phyloP scores from a whole-genome alignment of 768 basidiomycete species.

The Lentinula boryana region DNA sequence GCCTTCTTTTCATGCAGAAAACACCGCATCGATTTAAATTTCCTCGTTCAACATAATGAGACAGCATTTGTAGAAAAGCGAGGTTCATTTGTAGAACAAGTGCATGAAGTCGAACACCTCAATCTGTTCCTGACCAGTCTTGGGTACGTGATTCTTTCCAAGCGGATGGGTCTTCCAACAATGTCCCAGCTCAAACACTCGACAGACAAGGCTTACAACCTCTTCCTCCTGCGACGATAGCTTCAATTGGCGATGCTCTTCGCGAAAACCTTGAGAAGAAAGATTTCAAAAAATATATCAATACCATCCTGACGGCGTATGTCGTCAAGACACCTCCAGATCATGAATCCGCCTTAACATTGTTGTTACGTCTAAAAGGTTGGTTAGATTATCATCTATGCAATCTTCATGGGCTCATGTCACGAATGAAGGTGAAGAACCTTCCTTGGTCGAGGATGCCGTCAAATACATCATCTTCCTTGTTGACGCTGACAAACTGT shows the following conservation, averaged over 20 bases:
- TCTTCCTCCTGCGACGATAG: conserved; percentile 42
- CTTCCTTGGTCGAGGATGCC: conserved; percentile 86
- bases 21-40: conserved; percentile 87
- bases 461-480: conserved; percentile 99
- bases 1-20: conserved; percentile 90
- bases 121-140: conserved; percentile 87
- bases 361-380: conserved; percentile 80
- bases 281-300: conserved; percentile 77
- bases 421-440: conserved; percentile 40
- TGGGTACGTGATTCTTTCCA: conserved; percentile 44
- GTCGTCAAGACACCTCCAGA: conserved; percentile 90
- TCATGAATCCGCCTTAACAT: conserved; percentile 74
- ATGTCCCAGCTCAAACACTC: not conserved
- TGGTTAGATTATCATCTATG: conserved; percentile 10
- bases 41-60: conserved; percentile 81
- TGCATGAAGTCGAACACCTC: conserved; percentile 86
- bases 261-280: conserved; percentile 63
- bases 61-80: conserved; percentile 58
- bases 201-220: conserved; percentile 54
- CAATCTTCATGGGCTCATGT: conserved; percentile 14
- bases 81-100: conserved; percentile 70
- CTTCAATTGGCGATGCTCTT: conserved; percentile 71
- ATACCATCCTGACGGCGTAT: conserved; percentile 87
- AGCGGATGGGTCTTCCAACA: too few relatives aligned
- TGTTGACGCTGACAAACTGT: conserved; percentile 85